Evolutionary conservation across 352 stramenopile species (phyloP), one percentile per base, ranked within the genome.

Genomic region (Phytophthora sp.): DNA sequence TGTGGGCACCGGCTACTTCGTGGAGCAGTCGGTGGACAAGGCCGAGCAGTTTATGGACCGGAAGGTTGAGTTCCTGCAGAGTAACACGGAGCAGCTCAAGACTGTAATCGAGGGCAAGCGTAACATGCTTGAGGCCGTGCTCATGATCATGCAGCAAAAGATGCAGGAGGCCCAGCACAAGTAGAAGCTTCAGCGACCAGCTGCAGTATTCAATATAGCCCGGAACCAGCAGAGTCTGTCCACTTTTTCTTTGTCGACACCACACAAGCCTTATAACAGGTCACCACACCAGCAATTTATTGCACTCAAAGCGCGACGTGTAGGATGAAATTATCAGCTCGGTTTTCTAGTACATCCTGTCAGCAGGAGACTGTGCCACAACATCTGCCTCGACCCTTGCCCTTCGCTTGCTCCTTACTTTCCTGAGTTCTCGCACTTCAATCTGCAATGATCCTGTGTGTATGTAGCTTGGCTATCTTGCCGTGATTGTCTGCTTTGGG

Each of bases 1-100:
- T 62, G 75, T 98, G n/a, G 95, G 95, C 27, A 98, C 95, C 27
- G 95, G 94, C 20, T 98, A 98, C 79, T 98, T 97, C 74, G 87
- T 96, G 24, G 90, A 98, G 78, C 96, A 98, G 62, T 90, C 73
- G 38, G 70, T 89, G 45, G 85, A 82, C n/a, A 89, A 98, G 64
- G 94, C 93, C 13, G 82, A 89, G 55, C 82, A 82, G 41, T 97
- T 98, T 65, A 89, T 98, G 80, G 90, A 98, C 66, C 76, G 94
- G 30, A 98, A 98, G 79, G 69, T 94, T 6, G 93, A 93, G 55
- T 87, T 98, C 56, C 75, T 98, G 23, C 84, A 98, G 80, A 92
- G 78, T 63, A 98, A 98, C 77, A 94, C 82, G 59, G 94, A 98
- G 24, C 94, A 95, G 67, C 79, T 98, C 68, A 95, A 95, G 69